phyloP scores from a whole-genome alignment of 2,329 filamentous ascomycete genomes.

The Lasiodiplodia citricola region DNA sequence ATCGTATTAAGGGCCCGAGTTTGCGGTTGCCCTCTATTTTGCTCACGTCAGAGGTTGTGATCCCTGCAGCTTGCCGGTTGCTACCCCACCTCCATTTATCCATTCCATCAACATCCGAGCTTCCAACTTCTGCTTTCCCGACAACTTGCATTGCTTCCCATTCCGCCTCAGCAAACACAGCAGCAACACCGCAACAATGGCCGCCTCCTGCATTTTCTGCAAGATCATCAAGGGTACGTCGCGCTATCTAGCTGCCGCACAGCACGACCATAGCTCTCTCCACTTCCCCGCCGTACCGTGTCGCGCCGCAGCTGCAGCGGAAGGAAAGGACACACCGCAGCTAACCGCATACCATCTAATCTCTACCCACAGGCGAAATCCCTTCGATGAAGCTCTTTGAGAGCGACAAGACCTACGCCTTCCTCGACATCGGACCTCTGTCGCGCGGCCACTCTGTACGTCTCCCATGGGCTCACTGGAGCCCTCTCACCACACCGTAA shows the following conservation, averaged over 20 bases:
- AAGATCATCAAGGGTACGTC: constrained; percentile 88
- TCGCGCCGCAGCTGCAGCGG: background rate
- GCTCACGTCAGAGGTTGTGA: constrained; percentile 12
- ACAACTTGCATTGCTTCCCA: background rate
- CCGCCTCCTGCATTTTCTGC: constrained; percentile 90
- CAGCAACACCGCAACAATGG: constrained; percentile 12
- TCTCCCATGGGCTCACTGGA: background rate
- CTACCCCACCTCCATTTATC: constrained; percentile 21
- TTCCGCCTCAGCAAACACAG: background rate
- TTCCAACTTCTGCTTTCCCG: background rate
- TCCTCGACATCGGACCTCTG: constrained; percentile 93
- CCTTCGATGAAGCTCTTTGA: constrained; percentile 96
- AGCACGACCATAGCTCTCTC: background rate
- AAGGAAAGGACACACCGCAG: background rate
- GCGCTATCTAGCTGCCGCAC: background rate
- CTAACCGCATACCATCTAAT: constrained; percentile 3
- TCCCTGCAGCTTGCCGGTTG: background rate
- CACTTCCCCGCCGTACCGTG: background rate
- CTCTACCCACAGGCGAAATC: constrained; percentile 74
- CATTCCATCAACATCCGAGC: constrained; percentile 11
- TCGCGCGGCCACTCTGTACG: constrained; percentile 87
- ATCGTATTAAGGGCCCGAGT: too few species aligned
- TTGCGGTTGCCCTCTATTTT: background rate
- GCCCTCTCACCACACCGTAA: background rate
- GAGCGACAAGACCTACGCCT: constrained; percentile 89